Evolutionary conservation across 441 rosid genomes (phyloP), one percentile per base, ranked within the genome.

Genomic region (Adansonia rubrostipa): DNA sequence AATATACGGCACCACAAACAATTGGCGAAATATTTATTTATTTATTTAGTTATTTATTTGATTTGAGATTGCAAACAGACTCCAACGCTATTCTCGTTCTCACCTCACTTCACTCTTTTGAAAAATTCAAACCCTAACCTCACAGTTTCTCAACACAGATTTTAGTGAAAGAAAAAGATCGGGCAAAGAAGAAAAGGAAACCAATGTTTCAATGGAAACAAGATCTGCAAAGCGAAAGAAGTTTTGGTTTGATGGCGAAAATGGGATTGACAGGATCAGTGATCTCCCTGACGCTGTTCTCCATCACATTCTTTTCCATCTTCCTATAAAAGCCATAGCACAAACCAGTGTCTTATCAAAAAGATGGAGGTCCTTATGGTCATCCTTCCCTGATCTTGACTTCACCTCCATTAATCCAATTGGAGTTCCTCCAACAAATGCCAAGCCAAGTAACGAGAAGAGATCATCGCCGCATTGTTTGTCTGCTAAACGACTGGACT

Each of bases 321-420:
- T 93, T 69, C 94, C 97, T 24, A 80, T 92, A 76, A 85, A 86
- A 88, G 76, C 87, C 51, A 84, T 86, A 22, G 97, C 94, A 0
- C 86, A 75, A 80, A 90, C 90, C 24, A 85, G 92, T 81, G 71
- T 77, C 13, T 78, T 95, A 28, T 93, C 97, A 0, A 92, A 86
- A 84, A 72, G 92, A 58, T 95, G 92, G 92, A 80, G 92, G 79
- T 86, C 87, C 48, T 87, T 92, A 6, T 91, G 97, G 94, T 87
- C 80, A 76, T 85, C 97, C 11, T 87, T 91, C 50, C 97, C 98
- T 2, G 98, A 95, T 77, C 97, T 95, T 2, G 98, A 93, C 79
- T 95, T 95, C 87, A 91, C 92, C 67, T 78, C 91, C 63, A 75
- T 88, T 22, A 69, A 80, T 73, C 67, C 84, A 8, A 9, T 15